These are phyloP conservation scores for Camelina sativa DNA, from an alignment of 345 rosid genomes.

Conservation along the genomic window DNA sequence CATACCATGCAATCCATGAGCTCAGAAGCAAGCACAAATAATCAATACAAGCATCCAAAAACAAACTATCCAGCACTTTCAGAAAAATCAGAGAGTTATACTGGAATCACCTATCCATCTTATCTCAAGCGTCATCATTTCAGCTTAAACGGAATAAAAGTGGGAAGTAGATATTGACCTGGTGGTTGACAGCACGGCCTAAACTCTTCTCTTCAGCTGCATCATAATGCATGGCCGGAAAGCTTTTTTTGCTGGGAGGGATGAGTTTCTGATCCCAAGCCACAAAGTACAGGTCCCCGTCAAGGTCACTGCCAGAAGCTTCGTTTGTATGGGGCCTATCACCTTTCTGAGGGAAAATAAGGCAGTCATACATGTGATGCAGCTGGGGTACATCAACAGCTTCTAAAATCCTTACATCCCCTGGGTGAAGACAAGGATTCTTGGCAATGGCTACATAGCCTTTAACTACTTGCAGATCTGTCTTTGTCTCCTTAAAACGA, in stretches of 20 bases:
- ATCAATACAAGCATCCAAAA: constrained; percentile 27
- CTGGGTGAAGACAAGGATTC: constrained; percentile 97
- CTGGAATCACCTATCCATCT: constrained; percentile 14
- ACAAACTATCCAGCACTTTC: background rate
- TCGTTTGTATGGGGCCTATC: constrained; percentile 87
- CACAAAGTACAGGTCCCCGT: constrained; percentile 89
- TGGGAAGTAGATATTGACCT: constrained; percentile 52
- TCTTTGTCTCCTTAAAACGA: constrained; percentile 58
- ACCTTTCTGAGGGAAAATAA: constrained; percentile 92
- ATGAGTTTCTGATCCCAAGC: constrained; percentile 91
- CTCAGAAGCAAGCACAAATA: constrained; percentile 9
- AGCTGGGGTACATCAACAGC: constrained; percentile 81
- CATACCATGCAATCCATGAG: constrained; percentile 19
- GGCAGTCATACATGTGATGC: constrained; percentile 79
- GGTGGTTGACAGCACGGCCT: constrained; percentile 55
- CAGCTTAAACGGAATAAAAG: background rate
- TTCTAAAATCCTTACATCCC: constrained; percentile 85
- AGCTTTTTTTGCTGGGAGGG: constrained; percentile 79
- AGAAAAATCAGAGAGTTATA: constrained; percentile 22
- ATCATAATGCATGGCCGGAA: constrained; percentile 70
- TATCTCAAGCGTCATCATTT: constrained; percentile 7
- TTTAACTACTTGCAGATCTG: constrained; percentile 59
- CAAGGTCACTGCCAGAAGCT: constrained; percentile 98
- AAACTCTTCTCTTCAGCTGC: constrained; percentile 46
- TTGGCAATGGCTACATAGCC: constrained; percentile 80